Evolutionary conservation across 441 rosid species (phyloP).

Genomic region (Erodium trifolium): DNA sequence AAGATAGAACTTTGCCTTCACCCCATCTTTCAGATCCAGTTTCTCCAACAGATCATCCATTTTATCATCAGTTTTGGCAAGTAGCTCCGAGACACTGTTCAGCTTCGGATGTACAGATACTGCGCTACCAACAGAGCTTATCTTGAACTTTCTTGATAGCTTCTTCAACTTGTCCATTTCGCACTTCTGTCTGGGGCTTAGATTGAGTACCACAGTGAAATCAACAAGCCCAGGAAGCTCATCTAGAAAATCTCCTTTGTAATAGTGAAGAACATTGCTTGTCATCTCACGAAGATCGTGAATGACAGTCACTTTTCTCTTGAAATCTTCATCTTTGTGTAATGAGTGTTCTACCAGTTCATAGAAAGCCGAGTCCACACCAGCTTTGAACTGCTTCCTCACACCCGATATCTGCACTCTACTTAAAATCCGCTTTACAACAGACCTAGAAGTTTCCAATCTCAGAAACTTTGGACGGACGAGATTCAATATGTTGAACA

Average conservation of each 20-base stretch:
- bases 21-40: constrained; percentile 45
- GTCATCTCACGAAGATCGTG: constrained; percentile 84
- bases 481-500: constrained; percentile 68
- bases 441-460: constrained; percentile 30
- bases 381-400: constrained; percentile 37
- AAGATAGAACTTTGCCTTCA: constrained; percentile 66
- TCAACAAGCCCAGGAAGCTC: constrained; percentile 82
- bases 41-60: constrained; percentile 36
- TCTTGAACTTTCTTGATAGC: constrained; percentile 33
- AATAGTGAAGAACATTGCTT: constrained; percentile 60
- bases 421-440: constrained; percentile 50
- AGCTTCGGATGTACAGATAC: constrained; percentile 41
- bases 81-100: constrained; percentile 23
- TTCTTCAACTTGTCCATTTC: constrained; percentile 40
- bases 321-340: constrained; percentile 38
- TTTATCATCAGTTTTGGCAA: constrained; percentile 26
- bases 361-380: constrained; percentile 39
- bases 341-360: constrained; percentile 64
- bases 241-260: constrained; percentile 73
- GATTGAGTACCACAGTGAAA: constrained; percentile 58
- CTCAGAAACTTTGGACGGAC: constrained; percentile 78
- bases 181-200: constrained; percentile 42
- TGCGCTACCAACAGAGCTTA: constrained; percentile 36
- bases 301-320: constrained; percentile 49
- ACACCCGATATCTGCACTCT: constrained; percentile 33